Percentiles rank a stretch among this genome's conserved stretches.
These are phyloP conservation scores for Zychaea mexicana DNA, from an alignment of 371 early-diverging fungal species.

Conservation along the genomic window DNA sequence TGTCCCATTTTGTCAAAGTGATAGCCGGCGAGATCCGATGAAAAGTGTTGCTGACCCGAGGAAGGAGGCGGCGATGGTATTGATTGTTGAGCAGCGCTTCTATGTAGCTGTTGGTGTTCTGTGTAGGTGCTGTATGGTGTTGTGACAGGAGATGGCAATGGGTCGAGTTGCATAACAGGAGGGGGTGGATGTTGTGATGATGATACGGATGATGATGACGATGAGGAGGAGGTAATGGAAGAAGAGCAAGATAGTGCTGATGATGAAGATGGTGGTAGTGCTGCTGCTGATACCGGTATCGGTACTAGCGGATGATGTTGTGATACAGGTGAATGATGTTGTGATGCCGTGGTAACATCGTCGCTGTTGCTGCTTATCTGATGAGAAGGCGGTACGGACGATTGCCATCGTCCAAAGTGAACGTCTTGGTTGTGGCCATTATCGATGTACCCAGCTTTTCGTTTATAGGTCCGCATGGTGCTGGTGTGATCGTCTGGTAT, in stretches of 20 bases:
- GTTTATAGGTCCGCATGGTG: not conserved
- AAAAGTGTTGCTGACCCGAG: not conserved
- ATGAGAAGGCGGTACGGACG: not conserved
- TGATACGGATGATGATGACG: not conserved
- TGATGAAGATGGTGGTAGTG: not conserved
- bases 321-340: not conserved
- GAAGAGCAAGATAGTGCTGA: too few relatives aligned
- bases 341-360: not conserved
- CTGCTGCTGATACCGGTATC: too few relatives aligned
- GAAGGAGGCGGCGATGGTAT: constrained; percentile 14
- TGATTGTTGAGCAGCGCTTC: not conserved
- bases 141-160: not conserved
- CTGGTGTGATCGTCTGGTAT: not conserved
- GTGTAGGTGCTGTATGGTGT: not conserved
- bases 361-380: not conserved
- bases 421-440: constrained; percentile 16
- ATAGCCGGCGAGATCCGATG: constrained; percentile 9
- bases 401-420: constrained; percentile 20
- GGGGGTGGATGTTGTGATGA: too few relatives aligned
- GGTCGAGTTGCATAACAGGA: not conserved
- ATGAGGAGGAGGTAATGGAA: not conserved
- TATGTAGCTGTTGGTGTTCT: not conserved
- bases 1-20: constrained; percentile 4
- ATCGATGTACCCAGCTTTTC: constrained; percentile 11
- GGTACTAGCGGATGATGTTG: not conserved